Conservation (phyloP, 148 eudicot genomes). For the Chenopodium formosanum region DNA sequence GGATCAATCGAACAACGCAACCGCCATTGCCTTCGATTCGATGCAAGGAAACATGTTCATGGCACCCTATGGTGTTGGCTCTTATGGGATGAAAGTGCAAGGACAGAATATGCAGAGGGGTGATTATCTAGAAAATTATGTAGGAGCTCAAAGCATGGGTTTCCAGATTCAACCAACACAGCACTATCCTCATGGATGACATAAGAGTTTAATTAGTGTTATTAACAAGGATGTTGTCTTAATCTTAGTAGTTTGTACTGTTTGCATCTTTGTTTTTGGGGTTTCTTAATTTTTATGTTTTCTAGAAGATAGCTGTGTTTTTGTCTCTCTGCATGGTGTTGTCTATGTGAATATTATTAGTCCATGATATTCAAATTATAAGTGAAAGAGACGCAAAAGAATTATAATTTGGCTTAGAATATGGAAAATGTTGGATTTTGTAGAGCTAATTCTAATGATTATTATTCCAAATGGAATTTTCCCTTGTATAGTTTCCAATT, state of each 20-base stretch:
- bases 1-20: constrained; percentile 47
- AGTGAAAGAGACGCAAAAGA: constrained; percentile 24
- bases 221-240: constrained; percentile 32
- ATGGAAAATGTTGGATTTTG: constrained; percentile 23
- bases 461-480: constrained; percentile 17
- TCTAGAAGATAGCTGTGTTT: constrained; percentile 30
- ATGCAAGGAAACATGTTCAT: constrained; percentile 43
- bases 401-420: constrained; percentile 24
- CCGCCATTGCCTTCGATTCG: constrained; percentile 36
- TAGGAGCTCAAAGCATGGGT: constrained; percentile 44
- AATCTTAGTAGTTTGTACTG: constrained; percentile 38
- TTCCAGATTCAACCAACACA: constrained; percentile 64
- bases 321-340: constrained; percentile 29
- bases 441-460: constrained; percentile 25
- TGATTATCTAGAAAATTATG: constrained; percentile 33
- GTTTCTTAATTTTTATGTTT: constrained; percentile 7
- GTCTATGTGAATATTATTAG: constrained; percentile 42
- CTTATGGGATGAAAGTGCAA: constrained; percentile 47
- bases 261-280: constrained; percentile 30
- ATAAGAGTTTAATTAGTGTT: constrained; percentile 9
- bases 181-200: constrained; percentile 61
- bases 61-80: constrained; percentile 42
- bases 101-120: constrained; percentile 43
- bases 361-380: constrained; percentile 28
- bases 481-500: neutral